Base-by-base conservation (phyloP, 371 early-diverging fungal genomes). In the Gilbertella persicaria region DNA sequence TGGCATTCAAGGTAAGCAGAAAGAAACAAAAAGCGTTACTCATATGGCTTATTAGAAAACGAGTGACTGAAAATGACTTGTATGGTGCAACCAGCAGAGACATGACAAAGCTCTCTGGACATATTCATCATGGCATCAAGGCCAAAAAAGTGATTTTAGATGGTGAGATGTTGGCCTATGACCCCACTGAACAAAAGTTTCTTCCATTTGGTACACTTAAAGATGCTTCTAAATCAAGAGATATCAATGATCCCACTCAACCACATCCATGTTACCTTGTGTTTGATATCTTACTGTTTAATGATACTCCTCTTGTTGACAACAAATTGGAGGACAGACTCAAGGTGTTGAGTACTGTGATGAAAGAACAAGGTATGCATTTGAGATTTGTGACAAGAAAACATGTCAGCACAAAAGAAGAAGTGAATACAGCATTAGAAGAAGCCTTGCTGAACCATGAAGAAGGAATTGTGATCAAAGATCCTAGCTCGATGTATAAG, bases 151-250 rank as follows among this genome's bases (percentile, higher is more conserved):
- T 68, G 21, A 69, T 78, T 35, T 47, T 78, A 20, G 78, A 78
- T 56, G 92, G 92, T 0, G 92, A 92, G 67, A 83, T 92, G 85
- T 64, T 90, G 16, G 85, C 83, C 2, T 87, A 78, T 53, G 81
- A 86, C 58, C 77, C 82, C 3, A 71, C 74, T 19, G 67, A 75
- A 6, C 78, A 80, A 20, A 58, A 62, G 0, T 82, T 82, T 58
- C 64, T 85, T 33, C 76, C 78, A 0, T 92, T 92, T 68, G 92
- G 92, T 17, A 79, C 81, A 1, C 67, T 92, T 44, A 90, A 88
- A 65, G 76, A 87, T 1, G 46, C 71, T 7, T 87, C 90, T 3
- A 67, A 77, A 64, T 53, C 71, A 50, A 19, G 29, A 10, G 17
- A 23, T 23, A 45, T 45, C 14, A 43, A 53, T 21, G 71, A 77